Base-by-base conservation (phyloP, 768 basidiomycete genomes). In the Pholiota molesta region DNA sequence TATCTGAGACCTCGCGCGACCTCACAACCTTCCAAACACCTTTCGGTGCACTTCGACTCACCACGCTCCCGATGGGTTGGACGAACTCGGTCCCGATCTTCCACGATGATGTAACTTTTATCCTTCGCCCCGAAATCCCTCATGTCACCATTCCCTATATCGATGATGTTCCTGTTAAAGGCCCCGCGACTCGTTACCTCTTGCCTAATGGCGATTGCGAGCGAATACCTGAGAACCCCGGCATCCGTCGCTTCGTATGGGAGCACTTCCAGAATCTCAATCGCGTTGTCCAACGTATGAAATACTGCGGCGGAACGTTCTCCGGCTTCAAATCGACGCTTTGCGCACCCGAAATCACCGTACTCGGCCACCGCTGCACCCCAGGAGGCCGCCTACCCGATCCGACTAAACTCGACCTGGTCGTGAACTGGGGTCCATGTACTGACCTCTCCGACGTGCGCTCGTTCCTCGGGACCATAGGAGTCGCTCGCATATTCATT, bases 1-100 rank as follows among this genome's bases (percentile, higher is more conserved):
- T 62, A 2, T 63, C 69, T 13, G 65, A 66, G n/a, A 57, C 62
- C 3, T 80, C 73, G 0, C 57, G 71, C 7, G 76, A 82, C 39
- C 65, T 77, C 6, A 83, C 79, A 0, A 78, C 76, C 0, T 83
- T 82, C 63, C 72, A 77, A 59, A 76, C 73, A 0, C 79, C 77
- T 0, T 66, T 75, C 61, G 59, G 75, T 3, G 64, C 69, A 0
- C 61, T 70, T 3, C 64, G 71, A 0, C 71, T 81, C 0, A 71
- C 68, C 0, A 66, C 68, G 0, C 60, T 82, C 0, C 78, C 78
- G 0, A 79, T 78, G 76, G 81, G 80, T 0, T 64, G 54, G 58
- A 62, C 60, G n/a, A 68, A 61, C 49, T 66, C 57, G 0, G 45
- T 40, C 47, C 47, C 53, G 21, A 66, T 66, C 53, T 63, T 63